phyloP scores from a whole-genome alignment of 768 basidiomycete species.

The Mycena alexandri region DNA sequence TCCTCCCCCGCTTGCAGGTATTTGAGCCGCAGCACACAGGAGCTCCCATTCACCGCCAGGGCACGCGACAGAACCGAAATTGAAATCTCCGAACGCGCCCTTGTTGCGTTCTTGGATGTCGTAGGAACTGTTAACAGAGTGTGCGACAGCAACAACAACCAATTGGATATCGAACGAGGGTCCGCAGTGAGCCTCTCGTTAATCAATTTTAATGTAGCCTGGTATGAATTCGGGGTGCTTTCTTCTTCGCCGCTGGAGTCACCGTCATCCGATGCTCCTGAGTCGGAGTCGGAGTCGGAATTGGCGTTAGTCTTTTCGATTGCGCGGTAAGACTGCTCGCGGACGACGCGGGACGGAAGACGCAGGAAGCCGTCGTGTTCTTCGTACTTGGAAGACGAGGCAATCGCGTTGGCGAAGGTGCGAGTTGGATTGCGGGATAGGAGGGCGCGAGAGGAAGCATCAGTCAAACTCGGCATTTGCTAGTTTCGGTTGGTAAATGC shows the following conservation, averaged over 20 bases:
- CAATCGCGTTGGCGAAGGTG: constrained; percentile 54
- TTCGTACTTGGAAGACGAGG: constrained; percentile 60
- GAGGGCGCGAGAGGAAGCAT: constrained; percentile 66
- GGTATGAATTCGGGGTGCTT: constrained; percentile 63
- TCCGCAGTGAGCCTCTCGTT: constrained; percentile 66
- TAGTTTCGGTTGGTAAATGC: neutral
- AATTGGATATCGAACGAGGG: constrained; percentile 66
- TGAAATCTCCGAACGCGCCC: constrained; percentile 78
- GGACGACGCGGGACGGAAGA: constrained; percentile 59
- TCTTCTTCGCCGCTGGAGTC: constrained; percentile 57
- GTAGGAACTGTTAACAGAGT: constrained; percentile 73
- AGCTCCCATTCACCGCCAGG: constrained; percentile 64
- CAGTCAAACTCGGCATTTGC: constrained; percentile 67
- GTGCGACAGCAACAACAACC: constrained; percentile 75
- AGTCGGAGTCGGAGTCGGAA: constrained; percentile 48
- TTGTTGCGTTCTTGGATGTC: constrained; percentile 75
- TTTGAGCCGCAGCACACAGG: constrained; percentile 65
- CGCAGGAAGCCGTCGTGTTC: constrained; percentile 79
- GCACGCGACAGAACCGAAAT: constrained; percentile 77
- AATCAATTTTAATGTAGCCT: constrained; percentile 68
- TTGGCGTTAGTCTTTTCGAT: constrained; percentile 53
- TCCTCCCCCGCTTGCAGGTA: constrained; percentile 83
- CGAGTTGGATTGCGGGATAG: constrained; percentile 66
- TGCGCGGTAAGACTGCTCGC: constrained; percentile 63
- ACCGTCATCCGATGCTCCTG: constrained; percentile 45